Evolutionary conservation across 352 stramenopile genomes (phyloP).

Genomic region (Globisporangium perplexum): DNA sequence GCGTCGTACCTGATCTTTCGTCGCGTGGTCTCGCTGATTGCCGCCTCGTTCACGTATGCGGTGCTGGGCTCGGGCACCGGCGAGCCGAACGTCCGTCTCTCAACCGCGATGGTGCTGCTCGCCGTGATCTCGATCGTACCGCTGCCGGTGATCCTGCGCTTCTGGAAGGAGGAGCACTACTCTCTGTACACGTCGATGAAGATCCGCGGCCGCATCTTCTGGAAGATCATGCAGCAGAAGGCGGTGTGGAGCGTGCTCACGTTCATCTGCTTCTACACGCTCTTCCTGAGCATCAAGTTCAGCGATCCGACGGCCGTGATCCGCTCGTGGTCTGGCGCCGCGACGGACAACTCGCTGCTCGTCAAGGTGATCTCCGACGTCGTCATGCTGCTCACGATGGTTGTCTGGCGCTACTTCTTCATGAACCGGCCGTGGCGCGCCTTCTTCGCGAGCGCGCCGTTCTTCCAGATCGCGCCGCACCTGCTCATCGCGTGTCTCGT

Average conservation of each 20-base stretch:
- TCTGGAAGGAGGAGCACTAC: constrained; percentile 33
- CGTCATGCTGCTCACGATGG: constrained; percentile 21
- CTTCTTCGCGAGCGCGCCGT: constrained; percentile 27
- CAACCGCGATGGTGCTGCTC: constrained; percentile 25
- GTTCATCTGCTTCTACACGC: constrained; percentile 29
- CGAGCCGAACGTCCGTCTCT: constrained; percentile 17
- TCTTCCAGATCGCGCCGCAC: constrained; percentile 22
- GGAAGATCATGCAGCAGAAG: constrained; percentile 45
- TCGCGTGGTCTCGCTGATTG: constrained; percentile 15
- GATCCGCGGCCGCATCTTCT: constrained; percentile 30
- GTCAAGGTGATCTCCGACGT: constrained; percentile 23
- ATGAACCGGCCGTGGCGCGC: constrained; percentile 26
- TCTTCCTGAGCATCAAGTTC: constrained; percentile 28
- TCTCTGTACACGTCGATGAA: constrained; percentile 25
- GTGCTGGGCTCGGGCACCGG: constrained; percentile 7
- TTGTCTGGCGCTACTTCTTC: constrained; percentile 28
- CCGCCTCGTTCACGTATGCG: constrained; percentile 5
- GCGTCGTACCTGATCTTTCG: constrained; percentile 36
- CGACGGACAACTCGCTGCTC: constrained; percentile 26
- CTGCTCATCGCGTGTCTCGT: constrained; percentile 18
- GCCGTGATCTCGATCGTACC: constrained; percentile 21
- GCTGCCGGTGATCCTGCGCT: constrained; percentile 23
- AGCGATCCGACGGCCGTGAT: constrained; percentile 15
- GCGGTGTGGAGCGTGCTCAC: constrained; percentile 32
- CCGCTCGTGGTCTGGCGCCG: constrained; percentile 14